Base-by-base conservation (phyloP, 495 filamentous ascomycete genomes). In the Neurospora pannonica region DNA sequence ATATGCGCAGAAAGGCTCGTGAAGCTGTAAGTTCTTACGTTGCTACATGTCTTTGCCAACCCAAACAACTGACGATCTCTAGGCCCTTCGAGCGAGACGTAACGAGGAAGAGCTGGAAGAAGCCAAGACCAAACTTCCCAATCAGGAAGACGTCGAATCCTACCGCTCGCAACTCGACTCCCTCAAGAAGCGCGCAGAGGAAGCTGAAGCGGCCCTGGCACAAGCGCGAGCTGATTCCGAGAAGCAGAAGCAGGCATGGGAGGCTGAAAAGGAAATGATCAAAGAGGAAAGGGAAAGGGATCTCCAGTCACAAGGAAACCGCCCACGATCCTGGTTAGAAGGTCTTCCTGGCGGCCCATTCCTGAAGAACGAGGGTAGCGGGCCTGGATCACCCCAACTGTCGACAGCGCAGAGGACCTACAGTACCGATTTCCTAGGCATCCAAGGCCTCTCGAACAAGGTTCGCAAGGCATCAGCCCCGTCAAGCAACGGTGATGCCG, bases 71-170 rank as follows among this genome's bases (percentile, higher is more conserved):
- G 72, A 73, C 36, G 15, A 21, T 2, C 21, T 37, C 31, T 73
- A 96, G 93, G 92, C 91, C 72, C 83, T 88, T 19, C 95, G 92
- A 78, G 87, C 87, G 5, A 94, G 93, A 81, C 89, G 89, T 43
- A 82, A 91, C 13, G 95, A 98, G 77, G 92, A 97, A 75, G 93
- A 97, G 70, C 83, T 97, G 15, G 95, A 97, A 77, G 88, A 86
- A 72, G 84, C 90, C 31, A 89, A 87, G 76, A 89, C 90, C 46
- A 87, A 87, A 38, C 85, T 92, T 71, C 87, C 90, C 15, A 89
- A 87, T 28, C 83, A 89, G 60, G 78, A 86, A 74, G 84, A 87
- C 36, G 77, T 86, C 19, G 79, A 87, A 17, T 87, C 90, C 42
- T 88, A 89, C 67, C 89, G 87, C 43, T 82, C 87, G n/a, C 88